phyloP scores from a whole-genome alignment of 2,329 filamentous ascomycete species.

The Fusarium pseudoanthophilum region DNA sequence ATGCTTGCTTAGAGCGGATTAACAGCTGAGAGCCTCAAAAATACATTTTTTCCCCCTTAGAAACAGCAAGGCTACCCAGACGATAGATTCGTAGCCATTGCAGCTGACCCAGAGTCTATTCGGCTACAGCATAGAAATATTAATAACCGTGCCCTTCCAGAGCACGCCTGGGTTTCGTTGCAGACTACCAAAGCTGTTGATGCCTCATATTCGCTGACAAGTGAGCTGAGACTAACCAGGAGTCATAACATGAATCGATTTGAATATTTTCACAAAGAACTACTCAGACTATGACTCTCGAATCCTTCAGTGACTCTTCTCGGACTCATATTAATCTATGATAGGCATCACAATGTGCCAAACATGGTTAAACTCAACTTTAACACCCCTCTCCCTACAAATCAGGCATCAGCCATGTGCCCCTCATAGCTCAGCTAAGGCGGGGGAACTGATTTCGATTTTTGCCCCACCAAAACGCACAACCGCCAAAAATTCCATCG shows the following conservation, averaged over 20 bases:
- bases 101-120: background rate
- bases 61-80: background rate
- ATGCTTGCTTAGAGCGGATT: background rate
- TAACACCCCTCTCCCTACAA: slow-evolving; percentile 20
- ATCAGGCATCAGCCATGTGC: slow-evolving; percentile 29
- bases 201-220: slow-evolving; percentile 35
- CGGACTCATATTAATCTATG: slow-evolving; percentile 4
- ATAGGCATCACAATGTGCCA: slow-evolving; percentile 18
- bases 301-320: slow-evolving; percentile 31
- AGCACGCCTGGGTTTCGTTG: background rate
- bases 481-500: slow-evolving; percentile 58
- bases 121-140: background rate
- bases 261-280: background rate
- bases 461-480: slow-evolving; percentile 59
- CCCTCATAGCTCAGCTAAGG: slow-evolving; percentile 21
- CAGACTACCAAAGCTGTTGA: slow-evolving; percentile 23
- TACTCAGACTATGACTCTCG: slow-evolving; percentile 27
- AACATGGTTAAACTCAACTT: slow-evolving; percentile 24
- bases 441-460: slow-evolving; percentile 30
- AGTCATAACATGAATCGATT: background rate
- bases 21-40: background rate
- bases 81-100: background rate
- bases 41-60: background rate
- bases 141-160: background rate
- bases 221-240: background rate